Evolutionary conservation across 2,329 filamentous ascomycete species (phyloP).

Genomic region (Pseudocercospora macadamiae): DNA sequence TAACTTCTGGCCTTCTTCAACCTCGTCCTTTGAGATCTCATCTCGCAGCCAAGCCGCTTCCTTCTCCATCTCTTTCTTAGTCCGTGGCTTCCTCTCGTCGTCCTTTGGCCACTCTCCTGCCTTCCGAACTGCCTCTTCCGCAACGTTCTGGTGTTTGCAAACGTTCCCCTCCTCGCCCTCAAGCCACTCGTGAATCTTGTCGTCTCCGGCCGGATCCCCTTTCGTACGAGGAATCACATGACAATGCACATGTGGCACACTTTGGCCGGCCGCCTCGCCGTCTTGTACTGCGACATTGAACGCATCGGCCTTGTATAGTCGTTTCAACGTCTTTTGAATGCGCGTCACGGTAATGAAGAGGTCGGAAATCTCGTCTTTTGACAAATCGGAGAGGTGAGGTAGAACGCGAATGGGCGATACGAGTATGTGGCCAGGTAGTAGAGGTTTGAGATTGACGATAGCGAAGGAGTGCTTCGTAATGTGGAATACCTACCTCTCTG

Average conservation of each 20-base stretch:
- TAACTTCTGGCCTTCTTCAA: not conserved
- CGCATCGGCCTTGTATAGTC: conserved; percentile 66
- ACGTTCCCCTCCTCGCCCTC: conserved; percentile 85
- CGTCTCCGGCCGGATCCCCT: conserved; percentile 63
- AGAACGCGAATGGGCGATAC: conserved; percentile 72
- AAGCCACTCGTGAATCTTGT: conserved; percentile 81
- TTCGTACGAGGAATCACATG: conserved; percentile 79
- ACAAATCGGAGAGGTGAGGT: conserved; percentile 74
- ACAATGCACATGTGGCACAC: conserved; percentile 88
- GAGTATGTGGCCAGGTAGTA: conserved; percentile 90
- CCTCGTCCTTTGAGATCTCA: conserved; percentile 54
- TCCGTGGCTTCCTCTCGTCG: conserved; percentile 65
- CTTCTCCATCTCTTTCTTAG: conserved; percentile 72
- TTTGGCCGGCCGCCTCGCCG: conserved; percentile 86
- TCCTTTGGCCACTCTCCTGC: conserved; percentile 65
- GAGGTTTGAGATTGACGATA: conserved; percentile 92
- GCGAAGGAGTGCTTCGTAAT: conserved; percentile 78
- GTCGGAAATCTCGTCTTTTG: conserved; percentile 72
- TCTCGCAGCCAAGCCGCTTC: conserved; percentile 72
- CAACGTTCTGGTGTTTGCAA: conserved; percentile 68
- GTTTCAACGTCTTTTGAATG: conserved; percentile 74
- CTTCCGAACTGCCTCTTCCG: conserved; percentile 45
- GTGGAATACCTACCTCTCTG: conserved; percentile 74
- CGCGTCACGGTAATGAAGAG: conserved; percentile 78
- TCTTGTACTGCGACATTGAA: conserved; percentile 97